phyloP scores from a whole-genome alignment of 2,329 filamentous ascomycete species.

The Truncatella angustata region DNA sequence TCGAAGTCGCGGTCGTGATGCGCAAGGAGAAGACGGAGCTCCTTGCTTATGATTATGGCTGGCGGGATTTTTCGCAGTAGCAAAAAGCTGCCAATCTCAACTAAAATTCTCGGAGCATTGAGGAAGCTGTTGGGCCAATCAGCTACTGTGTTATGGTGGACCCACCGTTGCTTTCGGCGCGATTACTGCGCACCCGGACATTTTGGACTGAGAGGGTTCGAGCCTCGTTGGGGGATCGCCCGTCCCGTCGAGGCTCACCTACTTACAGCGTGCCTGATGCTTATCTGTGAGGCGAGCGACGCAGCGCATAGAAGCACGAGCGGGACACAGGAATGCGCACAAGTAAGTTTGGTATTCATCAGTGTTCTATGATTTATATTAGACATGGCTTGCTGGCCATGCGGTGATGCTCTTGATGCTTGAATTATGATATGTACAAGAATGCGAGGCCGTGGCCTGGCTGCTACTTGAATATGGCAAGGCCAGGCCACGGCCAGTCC shows the following conservation, averaged over 20 bases:
- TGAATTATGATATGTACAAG: conserved; percentile 6
- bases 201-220: background rate
- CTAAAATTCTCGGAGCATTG: conserved; percentile 2
- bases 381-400: background rate
- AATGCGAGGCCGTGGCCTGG: background rate
- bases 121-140: conserved; percentile 1
- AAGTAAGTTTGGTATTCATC: too few species aligned
- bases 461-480: background rate
- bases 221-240: background rate
- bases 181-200: background rate
- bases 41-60: conserved; percentile 9
- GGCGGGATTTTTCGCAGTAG: conserved; percentile 9
- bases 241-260: too few species aligned
- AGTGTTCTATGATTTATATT: background rate
- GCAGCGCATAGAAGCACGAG: too few species aligned
- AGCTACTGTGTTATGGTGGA: background rate
- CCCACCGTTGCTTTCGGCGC: background rate
- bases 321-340: too few species aligned
- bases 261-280: too few species aligned
- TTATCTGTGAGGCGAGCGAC: too few species aligned
- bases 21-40: conserved; percentile 2
- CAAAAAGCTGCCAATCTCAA: background rate
- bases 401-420: background rate
- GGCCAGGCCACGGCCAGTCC: background rate
- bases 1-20: conserved; percentile 3